These are phyloP conservation scores for Trichoderma gracile DNA, from an alignment of 2,329 filamentous ascomycete genomes.

Conservation along the genomic window DNA sequence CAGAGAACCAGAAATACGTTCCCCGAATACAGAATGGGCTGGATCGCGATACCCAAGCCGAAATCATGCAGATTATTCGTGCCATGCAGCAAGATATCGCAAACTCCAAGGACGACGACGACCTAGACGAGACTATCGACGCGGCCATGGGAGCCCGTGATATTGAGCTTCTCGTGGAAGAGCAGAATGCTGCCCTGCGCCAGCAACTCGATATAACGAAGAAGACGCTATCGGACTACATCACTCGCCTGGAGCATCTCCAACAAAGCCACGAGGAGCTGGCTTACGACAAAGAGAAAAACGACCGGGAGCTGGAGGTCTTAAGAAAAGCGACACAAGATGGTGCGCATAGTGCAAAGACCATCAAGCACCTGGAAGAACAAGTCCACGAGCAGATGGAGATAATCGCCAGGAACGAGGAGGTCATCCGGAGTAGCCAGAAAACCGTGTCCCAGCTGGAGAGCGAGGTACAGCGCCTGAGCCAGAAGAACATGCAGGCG, in stretches of 20 bases:
- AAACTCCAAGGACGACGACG: slow-evolving; percentile 42
- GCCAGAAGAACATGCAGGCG: slow-evolving; percentile 49
- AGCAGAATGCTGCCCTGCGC: slow-evolving; percentile 53
- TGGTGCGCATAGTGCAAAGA: slow-evolving; percentile 53
- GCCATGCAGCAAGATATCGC: slow-evolving; percentile 43
- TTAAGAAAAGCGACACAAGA: slow-evolving; percentile 52
- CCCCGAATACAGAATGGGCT: slow-evolving; percentile 45
- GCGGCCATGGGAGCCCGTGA: slow-evolving; percentile 50
- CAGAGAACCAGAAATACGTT: slow-evolving; percentile 57
- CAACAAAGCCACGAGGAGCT: slow-evolving; percentile 65
- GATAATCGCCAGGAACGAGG: slow-evolving; percentile 66
- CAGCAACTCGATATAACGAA: slow-evolving; percentile 55
- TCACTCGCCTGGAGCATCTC: slow-evolving; percentile 60
- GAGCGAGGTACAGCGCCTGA: slow-evolving; percentile 52
- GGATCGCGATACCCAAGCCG: slow-evolving; percentile 46
- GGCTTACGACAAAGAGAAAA: slow-evolving; percentile 61
- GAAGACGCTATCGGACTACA: slow-evolving; percentile 60
- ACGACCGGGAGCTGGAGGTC: slow-evolving; percentile 55
- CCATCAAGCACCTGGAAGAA: slow-evolving; percentile 56
- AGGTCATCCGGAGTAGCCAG: slow-evolving; percentile 47
- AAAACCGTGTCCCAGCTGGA: slow-evolving; percentile 56
- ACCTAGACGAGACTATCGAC: slow-evolving; percentile 44
- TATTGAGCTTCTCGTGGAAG: slow-evolving; percentile 58
- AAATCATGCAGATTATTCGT: slow-evolving; percentile 50
- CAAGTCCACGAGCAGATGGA: slow-evolving; percentile 67